Evolutionary conservation across 2,329 filamentous ascomycete species (phyloP), one percentile per base, ranked within the genome.

Genomic region (Hyphodiscus sp.): DNA sequence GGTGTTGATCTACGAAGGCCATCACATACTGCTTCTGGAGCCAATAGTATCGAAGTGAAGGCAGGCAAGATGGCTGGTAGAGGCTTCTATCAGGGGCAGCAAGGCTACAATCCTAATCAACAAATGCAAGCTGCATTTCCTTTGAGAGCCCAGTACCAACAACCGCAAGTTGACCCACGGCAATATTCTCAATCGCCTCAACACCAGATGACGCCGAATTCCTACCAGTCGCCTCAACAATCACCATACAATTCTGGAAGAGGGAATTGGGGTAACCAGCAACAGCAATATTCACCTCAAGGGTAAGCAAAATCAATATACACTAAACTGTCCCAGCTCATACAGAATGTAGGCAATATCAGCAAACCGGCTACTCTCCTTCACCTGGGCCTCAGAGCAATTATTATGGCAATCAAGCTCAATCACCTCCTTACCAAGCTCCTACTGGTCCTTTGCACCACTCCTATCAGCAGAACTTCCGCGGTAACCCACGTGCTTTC

Each of bases 211-310:
- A 74, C 76, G 20, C 76, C 80, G 19, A 76, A 71, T 49, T 77
- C 75, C 49, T 75, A 78, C 60, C 80, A 82, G 45, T 85, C 83
- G 18, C 81, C 84, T n/a, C 77, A 77, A 55, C 78, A 80, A 44
- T 85, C 83, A 41, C 81, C 83, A 15, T 81, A 85, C 64, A 74
- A 74, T 41, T 71, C 72, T 57, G 74, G 74, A 47, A 74, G 81
- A 67, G 77, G 78, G 29, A 74, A 74, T 49, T 81, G 81, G 76
- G 70, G 69, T 56, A 60, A 61, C 41, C 65, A 61, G 46, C 59
- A 50, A 45, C 76, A 71, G 57, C 73, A 72, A 55, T 71, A 68
- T 53, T 73, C 71, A 15, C 69, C 73, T 48, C 73, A 74, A 59
- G 74, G 74, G 80, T 81, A 72, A 70, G 74, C 69, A 55, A 38